phyloP scores from a whole-genome alignment of 192 early-diverging fungal species.

The Radiomyces spectabilis region DNA sequence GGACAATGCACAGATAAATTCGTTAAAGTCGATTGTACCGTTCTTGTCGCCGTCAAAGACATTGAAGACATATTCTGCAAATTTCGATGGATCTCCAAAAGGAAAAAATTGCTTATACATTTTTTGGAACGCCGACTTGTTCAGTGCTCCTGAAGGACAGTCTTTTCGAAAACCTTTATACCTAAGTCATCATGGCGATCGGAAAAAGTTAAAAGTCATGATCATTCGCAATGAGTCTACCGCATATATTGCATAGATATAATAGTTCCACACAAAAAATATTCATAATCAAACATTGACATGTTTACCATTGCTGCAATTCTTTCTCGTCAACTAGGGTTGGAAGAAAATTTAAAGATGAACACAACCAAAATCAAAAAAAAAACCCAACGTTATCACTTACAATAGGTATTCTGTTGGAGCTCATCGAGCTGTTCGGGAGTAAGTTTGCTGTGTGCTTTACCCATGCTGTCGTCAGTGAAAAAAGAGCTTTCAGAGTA shows the following conservation, averaged over 20 bases:
- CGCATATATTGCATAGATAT: too few species aligned
- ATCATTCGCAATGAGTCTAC: too few species aligned
- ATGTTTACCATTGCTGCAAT: conserved; percentile 82
- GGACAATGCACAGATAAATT: conserved; percentile 83
- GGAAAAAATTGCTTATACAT: conserved; percentile 97
- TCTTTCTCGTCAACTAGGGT: conserved; percentile 80
- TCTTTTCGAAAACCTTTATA: conserved; percentile 94
- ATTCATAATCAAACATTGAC: too few species aligned
- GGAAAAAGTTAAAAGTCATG: too few species aligned
- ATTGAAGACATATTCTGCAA: conserved; percentile 87
- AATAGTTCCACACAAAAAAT: too few species aligned
- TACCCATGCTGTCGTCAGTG: conserved; percentile 60
- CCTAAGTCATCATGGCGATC: too few species aligned
- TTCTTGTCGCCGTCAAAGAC: conserved; percentile 90
- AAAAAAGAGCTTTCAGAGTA: too few species aligned
- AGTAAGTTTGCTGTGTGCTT: conserved; percentile 77
- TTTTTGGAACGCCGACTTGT: conserved; percentile 79
- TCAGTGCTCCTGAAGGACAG: conserved; percentile 78
- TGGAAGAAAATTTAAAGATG: too few species aligned
- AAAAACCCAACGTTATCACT: too few species aligned
- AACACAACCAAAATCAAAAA: too few species aligned
- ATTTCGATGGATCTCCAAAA: conserved; percentile 85
- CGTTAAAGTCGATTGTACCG: conserved; percentile 85
- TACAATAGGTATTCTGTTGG: conserved; percentile 77
- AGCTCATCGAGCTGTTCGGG: conserved; percentile 74